phyloP scores from a whole-genome alignment of 176 grass and related monocot species.

The Rhynchospora pubera region DNA sequence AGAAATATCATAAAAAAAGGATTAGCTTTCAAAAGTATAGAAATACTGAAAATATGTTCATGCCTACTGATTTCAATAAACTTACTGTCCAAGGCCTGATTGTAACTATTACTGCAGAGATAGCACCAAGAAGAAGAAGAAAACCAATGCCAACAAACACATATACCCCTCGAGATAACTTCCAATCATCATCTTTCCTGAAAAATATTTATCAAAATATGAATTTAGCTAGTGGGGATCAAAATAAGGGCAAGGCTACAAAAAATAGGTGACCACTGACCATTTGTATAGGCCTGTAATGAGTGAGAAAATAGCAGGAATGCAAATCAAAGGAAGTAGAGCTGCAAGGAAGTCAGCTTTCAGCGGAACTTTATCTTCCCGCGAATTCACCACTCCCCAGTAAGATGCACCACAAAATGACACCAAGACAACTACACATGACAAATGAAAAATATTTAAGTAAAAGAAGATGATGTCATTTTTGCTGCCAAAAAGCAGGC shows the following conservation, averaged over 20 bases:
- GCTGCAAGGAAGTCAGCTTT: constrained; percentile 94
- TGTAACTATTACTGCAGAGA: constrained; percentile 59
- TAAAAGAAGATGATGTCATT: not conserved
- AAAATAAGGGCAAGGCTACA: constrained; percentile 19
- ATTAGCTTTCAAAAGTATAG: constrained; percentile 5
- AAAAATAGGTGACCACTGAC: constrained; percentile 32
- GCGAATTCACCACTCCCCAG: constrained; percentile 90
- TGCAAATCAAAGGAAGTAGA: constrained; percentile 87
- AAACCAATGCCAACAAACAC: constrained; percentile 92
- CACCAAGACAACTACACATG: constrained; percentile 71
- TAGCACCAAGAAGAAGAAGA: constrained; percentile 69
- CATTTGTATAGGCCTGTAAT: constrained; percentile 91
- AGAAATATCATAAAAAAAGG: constrained; percentile 3
- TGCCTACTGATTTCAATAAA: constrained; percentile 15
- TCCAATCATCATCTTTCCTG: constrained; percentile 99
- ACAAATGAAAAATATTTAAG: constrained; percentile 21
- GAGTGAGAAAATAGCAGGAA: constrained; percentile 84
- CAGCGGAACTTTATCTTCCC: constrained; percentile 66
- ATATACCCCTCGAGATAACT: constrained; percentile 78
- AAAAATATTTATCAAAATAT: constrained; percentile 28
- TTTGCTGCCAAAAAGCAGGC: not conserved
- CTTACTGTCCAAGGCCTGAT: constrained; percentile 96
- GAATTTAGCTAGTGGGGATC: constrained; percentile 1
- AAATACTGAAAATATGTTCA: not conserved
- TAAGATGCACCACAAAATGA: constrained; percentile 78